Conservation (phyloP, 257 asterid genomes). For the Datura wrightii region DNA sequence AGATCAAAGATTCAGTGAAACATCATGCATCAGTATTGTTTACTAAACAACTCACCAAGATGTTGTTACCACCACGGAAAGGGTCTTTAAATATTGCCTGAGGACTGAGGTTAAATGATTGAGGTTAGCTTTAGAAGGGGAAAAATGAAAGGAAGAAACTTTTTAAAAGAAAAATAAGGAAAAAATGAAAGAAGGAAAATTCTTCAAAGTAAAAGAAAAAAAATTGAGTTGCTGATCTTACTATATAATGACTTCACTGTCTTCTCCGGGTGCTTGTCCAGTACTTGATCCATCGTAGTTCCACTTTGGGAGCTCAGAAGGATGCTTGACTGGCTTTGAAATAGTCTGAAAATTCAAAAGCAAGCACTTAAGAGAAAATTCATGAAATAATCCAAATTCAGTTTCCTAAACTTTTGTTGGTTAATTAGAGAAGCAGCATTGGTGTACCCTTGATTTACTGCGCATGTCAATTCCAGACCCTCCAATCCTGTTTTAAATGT, state of each 20-base stretch:
- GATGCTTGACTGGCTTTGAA: constrained; percentile 83
- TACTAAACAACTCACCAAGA: constrained; percentile 66
- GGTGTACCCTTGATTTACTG: constrained; percentile 86
- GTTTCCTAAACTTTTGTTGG: not conserved
- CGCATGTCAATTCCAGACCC: constrained; percentile 91
- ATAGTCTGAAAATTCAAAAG: constrained; percentile 61
- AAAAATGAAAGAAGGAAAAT: not conserved
- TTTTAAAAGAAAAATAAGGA: not conserved
- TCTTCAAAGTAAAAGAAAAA: not conserved
- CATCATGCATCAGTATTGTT: not conserved
- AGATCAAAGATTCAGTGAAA: not conserved
- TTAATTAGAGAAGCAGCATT: constrained; percentile 7
- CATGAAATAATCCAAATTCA: not conserved
- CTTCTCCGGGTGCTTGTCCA: constrained; percentile 99
- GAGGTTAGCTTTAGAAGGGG: not conserved
- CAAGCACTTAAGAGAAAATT: not conserved
- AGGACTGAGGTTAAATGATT: constrained; percentile 57
- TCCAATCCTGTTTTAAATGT: constrained; percentile 70
- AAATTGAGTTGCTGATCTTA: constrained; percentile 43
- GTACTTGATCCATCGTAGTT: constrained; percentile 99
- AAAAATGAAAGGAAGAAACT: not conserved
- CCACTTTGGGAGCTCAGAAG: constrained; percentile 99
- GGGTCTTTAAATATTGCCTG: constrained; percentile 99
- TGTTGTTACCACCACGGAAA: constrained; percentile 96
- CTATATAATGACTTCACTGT: constrained; percentile 98